Percentiles rank a stretch among this genome's conserved stretches.
These are phyloP conservation scores for Chaetomium cochliodes DNA, from an alignment of 495 filamentous ascomycete species.

Conservation along the genomic window DNA sequence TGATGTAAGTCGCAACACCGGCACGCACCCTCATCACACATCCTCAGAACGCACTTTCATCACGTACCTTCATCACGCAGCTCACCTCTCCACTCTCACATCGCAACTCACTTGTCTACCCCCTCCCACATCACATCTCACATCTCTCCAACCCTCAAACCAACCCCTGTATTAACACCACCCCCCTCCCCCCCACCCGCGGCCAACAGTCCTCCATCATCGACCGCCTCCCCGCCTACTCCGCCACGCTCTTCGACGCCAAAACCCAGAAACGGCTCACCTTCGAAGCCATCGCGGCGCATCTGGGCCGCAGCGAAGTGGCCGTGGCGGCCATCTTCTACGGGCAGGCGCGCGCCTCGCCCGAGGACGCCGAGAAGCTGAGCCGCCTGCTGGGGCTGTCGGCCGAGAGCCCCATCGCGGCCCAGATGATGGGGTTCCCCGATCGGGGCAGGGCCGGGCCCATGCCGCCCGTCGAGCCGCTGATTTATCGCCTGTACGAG, in stretches of 20 bases:
- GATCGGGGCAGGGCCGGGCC: constrained; percentile 80
- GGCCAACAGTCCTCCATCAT: constrained; percentile 45
- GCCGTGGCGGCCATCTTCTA: constrained; percentile 93
- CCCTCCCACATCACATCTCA: background rate
- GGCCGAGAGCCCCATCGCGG: constrained; percentile 53
- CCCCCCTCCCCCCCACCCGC: background rate
- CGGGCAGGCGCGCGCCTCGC: constrained; percentile 78
- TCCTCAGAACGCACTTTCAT: no score
- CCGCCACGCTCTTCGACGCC: constrained; percentile 75
- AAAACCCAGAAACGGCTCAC: constrained; percentile 73
- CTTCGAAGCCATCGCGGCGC: constrained; percentile 76
- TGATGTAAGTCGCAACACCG: constrained; percentile 30
- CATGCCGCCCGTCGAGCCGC: constrained; percentile 91
- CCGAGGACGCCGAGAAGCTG: constrained; percentile 74
- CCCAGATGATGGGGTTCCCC: constrained; percentile 69
- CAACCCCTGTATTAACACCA: background rate
- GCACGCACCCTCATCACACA: background rate
- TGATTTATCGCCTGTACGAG: constrained; percentile 94
- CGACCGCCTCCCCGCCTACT: constrained; percentile 62
- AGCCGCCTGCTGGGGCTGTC: constrained; percentile 64
- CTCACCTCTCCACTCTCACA: background rate
- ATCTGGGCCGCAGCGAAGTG: constrained; percentile 83
- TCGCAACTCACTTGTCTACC: background rate
- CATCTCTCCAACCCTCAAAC: background rate
- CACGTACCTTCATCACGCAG: background rate